Evolutionary conservation across 2,329 filamentous ascomycete genomes (phyloP).

Genomic region (Orbilia brochopaga): DNA sequence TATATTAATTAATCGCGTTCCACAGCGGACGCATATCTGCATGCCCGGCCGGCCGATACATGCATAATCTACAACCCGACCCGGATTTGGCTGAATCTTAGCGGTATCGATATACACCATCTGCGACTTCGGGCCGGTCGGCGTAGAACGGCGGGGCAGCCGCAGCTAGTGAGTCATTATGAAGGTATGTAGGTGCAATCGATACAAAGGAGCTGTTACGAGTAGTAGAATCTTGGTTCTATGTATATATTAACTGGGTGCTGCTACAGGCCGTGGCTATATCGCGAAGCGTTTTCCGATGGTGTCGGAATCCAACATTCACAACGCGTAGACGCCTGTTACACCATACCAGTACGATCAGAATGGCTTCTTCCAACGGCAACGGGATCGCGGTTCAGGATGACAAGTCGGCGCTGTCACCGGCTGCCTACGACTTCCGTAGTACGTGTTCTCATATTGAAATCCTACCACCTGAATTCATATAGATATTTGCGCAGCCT

Average conservation of each 20-base stretch:
- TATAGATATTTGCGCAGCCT: too few relatives aligned
- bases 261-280: too few relatives aligned
- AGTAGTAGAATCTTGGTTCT: too few relatives aligned
- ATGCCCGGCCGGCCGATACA: neutral
- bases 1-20: too few relatives aligned
- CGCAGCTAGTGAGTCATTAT: constrained; percentile 21
- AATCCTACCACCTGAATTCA: too few relatives aligned
- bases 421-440: constrained; percentile 43
- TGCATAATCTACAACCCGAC: too few relatives aligned
- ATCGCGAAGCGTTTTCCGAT: neutral
- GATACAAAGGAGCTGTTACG: too few relatives aligned
- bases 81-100: too few relatives aligned
- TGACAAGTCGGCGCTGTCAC: constrained; percentile 12
- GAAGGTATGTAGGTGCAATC: constrained; percentile 24
- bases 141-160: constrained; percentile 2
- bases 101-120: constrained; percentile 12
- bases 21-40: too few relatives aligned
- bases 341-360: constrained; percentile 2
- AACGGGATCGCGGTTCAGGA: constrained; percentile 10
- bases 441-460: constrained; percentile 11
- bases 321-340: constrained; percentile 23
- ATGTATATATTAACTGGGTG: neutral
- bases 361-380: constrained; percentile 20
- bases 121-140: constrained; percentile 11
- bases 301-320: constrained; percentile 27